phyloP scores from a whole-genome alignment of 768 basidiomycete genomes.

The Tricholomella constricta region DNA sequence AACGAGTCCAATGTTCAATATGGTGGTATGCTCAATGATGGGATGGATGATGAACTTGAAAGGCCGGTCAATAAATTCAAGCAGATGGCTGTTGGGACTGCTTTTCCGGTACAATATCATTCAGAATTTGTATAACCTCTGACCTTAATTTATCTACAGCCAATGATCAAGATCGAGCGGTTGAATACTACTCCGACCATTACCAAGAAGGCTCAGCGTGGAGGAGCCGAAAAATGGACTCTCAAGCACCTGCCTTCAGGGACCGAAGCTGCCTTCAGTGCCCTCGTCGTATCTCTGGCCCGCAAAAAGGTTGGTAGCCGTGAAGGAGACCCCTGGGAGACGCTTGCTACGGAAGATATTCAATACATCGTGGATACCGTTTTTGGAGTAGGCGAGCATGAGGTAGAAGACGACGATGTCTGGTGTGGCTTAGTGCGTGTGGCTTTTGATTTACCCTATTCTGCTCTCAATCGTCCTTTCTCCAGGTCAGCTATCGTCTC shows the following conservation, averaged over 20 bases:
- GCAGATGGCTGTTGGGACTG: neutral
- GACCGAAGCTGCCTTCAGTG: neutral
- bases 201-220: neutral
- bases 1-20: neutral
- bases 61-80: neutral
- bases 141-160: neutral
- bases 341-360: neutral
- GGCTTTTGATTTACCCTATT: neutral
- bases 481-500: neutral
- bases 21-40: neutral
- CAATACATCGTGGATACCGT: neutral
- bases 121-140: neutral
- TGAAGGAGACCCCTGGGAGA: neutral
- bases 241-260: neutral
- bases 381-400: neutral
- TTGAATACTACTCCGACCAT: no score
- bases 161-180: neutral
- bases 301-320: neutral
- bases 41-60: neutral
- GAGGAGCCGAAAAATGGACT: neutral
- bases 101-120: neutral
- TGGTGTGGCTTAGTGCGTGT: conserved; percentile 4
- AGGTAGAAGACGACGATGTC: neutral
- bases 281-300: neutral
- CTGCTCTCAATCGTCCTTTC: neutral